Conservation (phyloP, 2,329 filamentous ascomycete species). For the Monilinia fructigena region DNA sequence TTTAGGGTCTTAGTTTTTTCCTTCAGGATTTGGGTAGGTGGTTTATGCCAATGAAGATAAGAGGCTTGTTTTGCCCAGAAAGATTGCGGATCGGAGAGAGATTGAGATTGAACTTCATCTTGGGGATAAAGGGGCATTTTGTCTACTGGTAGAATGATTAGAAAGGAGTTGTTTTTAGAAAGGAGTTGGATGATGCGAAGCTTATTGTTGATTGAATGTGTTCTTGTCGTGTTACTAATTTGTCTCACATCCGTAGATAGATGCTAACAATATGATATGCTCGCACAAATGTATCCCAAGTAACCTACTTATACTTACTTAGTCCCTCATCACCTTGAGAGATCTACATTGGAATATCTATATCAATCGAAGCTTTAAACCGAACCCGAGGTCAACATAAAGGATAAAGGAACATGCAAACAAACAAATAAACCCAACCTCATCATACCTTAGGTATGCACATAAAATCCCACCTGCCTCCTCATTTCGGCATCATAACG, state of each 20-base stretch:
- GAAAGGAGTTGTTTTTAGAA: not conserved
- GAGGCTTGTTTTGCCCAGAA: conserved; percentile 78
- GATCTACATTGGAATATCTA: too few species aligned
- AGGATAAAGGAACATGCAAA: not conserved
- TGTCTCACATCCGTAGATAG: not conserved
- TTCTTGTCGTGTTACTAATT: not conserved
- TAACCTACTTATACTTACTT: not conserved
- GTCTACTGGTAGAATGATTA: not conserved
- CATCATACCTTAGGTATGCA: not conserved
- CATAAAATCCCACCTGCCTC: not conserved
- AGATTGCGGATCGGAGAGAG: conserved; percentile 64
- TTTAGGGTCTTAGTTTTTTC: conserved; percentile 62
- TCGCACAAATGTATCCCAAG: not conserved
- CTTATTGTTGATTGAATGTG: not conserved
- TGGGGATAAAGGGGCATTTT: conserved; percentile 38
- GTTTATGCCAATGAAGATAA: conserved; percentile 77
- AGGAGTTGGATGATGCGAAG: not conserved
- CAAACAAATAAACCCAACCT: not conserved
- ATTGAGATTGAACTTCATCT: conserved; percentile 44
- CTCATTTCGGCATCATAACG: not conserved
- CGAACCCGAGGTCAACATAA: not conserved
- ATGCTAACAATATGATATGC: not conserved
- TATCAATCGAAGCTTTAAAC: not conserved
- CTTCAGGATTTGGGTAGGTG: conserved; percentile 62
- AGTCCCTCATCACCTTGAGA: not conserved